Base-by-base conservation (phyloP, 768 basidiomycete species). In the Lactifluus volemus region DNA sequence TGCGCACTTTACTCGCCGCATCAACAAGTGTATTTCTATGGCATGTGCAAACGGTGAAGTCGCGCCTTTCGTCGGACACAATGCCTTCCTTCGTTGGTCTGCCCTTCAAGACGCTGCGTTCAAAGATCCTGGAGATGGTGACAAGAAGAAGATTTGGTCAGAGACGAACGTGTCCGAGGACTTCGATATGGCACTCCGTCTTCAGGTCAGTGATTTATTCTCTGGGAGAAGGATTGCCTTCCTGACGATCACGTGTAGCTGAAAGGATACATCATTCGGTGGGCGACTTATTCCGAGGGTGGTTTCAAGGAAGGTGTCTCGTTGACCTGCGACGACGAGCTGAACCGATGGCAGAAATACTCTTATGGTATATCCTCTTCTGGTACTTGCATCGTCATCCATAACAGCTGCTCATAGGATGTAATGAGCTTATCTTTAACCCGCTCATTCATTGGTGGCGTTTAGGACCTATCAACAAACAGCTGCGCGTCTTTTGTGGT, bases 311-410 rank as follows among this genome's bases (percentile, higher is more conserved):
- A 96, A 68, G 93, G 93, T 63, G 92, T 96, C 19, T 89, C 88
- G 0, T 76, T 96, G 15, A 94, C 93, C 0, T 85, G 84, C 57
- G 91, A 93, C 54, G 93, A 96, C 68, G 93, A 96, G 71, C 75
- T 96, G 9, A 94, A 94, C 67, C 73, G 93, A 2, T 96, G 93
- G 93, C 90, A 94, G 63, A 96, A 94, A 70, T 91, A 90, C 63
- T 77, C 86, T 0, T 89, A 88, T 72, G 88, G 86, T 81, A 68
- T 54, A 68, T 58, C 72, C 67, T 8, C 53, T 1, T 5, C 60
- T 51, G 41, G 54, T 49, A n/a, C 49, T 25, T 49, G 38, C n/a
- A 32, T 9, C 12, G 32, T 19, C n/a, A 17, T 36, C 38, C 55
- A 0, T 55, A 32, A 52, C 49, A 60, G 44, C 58, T 44, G 32